Evolutionary conservation across 345 rosid genomes (phyloP), one percentile per base, ranked within the genome.

Genomic region (Reutealis trisperma): DNA sequence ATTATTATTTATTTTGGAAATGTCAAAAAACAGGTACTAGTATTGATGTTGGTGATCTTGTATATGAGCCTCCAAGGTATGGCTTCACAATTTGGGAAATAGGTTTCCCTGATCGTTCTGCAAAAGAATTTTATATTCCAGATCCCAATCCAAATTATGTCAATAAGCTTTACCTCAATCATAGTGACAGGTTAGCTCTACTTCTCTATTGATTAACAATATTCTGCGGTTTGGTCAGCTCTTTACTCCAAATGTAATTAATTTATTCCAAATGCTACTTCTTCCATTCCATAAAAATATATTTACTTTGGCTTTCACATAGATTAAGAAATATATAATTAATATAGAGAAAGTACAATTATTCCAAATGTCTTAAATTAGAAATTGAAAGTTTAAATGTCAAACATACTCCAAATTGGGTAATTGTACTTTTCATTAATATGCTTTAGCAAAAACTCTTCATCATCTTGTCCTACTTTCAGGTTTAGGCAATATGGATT

Each of bases 31-130:
- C 88, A 95, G 98, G 92, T 59, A 58, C 80, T 72, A 63, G 84
- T 62, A 75, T 84, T 25, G 83, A 83, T 61, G 64, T 89, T 82
- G 96, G 93, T 58, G 89, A 89, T 76, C 82, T 95, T 55, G 81
- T 89, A 6, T 90, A 87, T 51, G 86, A 89, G 76, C 94, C 98
- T 70, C 96, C 97, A 71, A 92, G 98, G 79, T 87, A 85, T 75
- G 97, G 99, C 57, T 84, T 90, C 34, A 95, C 97, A 1, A 58
- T 95, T 70, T 95, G 99, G 99, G 98, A 95, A 81, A 93, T 95
- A 12, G 99, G 99, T 22, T 75, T 84, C 72, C 96, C 98, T 58
- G 93, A 95, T 85, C 89, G 97, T 59, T 82, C 92, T 19, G 96
- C 97, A 4, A 86, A 90, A 16, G 96, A 92, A 71, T 95, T 95